Percentiles rank a stretch among this genome's conserved stretches.
Evolutionary conservation across 169 alveolate species (phyloP).

Genomic region (Neospora caninum): DNA sequence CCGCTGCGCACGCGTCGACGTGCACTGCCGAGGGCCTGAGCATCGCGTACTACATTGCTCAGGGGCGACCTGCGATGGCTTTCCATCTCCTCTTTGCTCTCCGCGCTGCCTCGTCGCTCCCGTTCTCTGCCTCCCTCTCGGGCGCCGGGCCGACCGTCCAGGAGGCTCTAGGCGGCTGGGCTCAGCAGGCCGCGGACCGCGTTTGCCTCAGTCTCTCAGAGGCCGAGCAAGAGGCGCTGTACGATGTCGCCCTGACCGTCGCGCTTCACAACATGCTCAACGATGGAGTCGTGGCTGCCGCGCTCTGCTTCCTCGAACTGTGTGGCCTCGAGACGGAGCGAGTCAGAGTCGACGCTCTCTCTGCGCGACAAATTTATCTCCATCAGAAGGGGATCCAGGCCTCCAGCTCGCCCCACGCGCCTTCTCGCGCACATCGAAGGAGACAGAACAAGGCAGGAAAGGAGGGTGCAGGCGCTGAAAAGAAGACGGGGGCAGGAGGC

Average conservation of each 20-base stretch:
- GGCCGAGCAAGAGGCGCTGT: slow-evolving; percentile 52
- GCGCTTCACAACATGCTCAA: slow-evolving; percentile 73
- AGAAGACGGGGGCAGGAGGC: neutral
- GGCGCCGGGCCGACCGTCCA: neutral
- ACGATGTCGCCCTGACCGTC: slow-evolving; percentile 69
- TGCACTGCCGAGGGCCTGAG: slow-evolving; percentile 69
- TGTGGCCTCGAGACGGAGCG: slow-evolving; percentile 74
- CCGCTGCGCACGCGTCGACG: neutral
- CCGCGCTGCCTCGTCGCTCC: slow-evolving; percentile 30
- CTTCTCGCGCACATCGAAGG: neutral
- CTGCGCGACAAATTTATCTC: slow-evolving; percentile 68
- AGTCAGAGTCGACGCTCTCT: slow-evolving; percentile 75
- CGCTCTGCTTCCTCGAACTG: slow-evolving; percentile 73
- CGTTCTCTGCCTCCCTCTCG: neutral
- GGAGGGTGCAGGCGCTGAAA: neutral
- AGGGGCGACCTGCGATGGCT: slow-evolving; percentile 75
- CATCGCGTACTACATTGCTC: slow-evolving; percentile 71
- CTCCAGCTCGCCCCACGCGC: neutral
- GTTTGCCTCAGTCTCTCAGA: slow-evolving; percentile 25
- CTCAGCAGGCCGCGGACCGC: slow-evolving; percentile 18
- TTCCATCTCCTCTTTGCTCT: slow-evolving; percentile 60
- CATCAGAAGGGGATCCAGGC: slow-evolving; percentile 34
- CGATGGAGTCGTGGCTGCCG: slow-evolving; percentile 72
- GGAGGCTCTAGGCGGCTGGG: neutral
- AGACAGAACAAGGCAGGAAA: neutral